A percentile compares a stretch with the other conserved stretches of the same genome.
These are phyloP conservation scores for Pontederia paniculata DNA, from an alignment of 176 grass and related monocot genomes.

Conservation along the genomic window DNA sequence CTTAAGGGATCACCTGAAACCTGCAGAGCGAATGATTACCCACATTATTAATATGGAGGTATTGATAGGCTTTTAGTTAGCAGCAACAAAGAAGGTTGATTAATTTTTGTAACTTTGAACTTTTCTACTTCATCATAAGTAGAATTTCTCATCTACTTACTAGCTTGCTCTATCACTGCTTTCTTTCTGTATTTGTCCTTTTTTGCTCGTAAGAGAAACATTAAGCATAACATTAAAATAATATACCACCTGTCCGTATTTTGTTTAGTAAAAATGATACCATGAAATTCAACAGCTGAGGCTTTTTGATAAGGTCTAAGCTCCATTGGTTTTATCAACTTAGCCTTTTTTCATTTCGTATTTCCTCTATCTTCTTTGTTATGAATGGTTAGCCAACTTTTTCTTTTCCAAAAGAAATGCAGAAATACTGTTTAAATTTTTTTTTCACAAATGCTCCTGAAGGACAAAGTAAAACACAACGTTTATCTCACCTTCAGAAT, in stretches of 20 bases:
- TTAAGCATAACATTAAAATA: neutral
- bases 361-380: too few relatives aligned
- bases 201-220: neutral
- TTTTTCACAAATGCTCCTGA: too few relatives aligned
- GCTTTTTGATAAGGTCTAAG: too few relatives aligned
- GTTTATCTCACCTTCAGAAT: too few relatives aligned
- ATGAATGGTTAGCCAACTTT: too few relatives aligned
- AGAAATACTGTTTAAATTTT: too few relatives aligned
- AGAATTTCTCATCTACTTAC: too few relatives aligned
- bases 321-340: too few relatives aligned
- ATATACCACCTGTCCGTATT: neutral
- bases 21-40: conserved; percentile 89
- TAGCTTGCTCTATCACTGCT: neutral
- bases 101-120: conserved; percentile 5
- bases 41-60: conserved; percentile 99
- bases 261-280: neutral
- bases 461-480: too few relatives aligned
- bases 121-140: neutral
- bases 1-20: conserved; percentile 79
- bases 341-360: too few relatives aligned
- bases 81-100: neutral
- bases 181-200: neutral
- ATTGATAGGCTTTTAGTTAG: conserved; percentile 16
- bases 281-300: too few relatives aligned
- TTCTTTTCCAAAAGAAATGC: too few relatives aligned